Evolutionary conservation across 164 flowering plant species (phyloP).

Genomic region (Vitis rotundifolia): DNA sequence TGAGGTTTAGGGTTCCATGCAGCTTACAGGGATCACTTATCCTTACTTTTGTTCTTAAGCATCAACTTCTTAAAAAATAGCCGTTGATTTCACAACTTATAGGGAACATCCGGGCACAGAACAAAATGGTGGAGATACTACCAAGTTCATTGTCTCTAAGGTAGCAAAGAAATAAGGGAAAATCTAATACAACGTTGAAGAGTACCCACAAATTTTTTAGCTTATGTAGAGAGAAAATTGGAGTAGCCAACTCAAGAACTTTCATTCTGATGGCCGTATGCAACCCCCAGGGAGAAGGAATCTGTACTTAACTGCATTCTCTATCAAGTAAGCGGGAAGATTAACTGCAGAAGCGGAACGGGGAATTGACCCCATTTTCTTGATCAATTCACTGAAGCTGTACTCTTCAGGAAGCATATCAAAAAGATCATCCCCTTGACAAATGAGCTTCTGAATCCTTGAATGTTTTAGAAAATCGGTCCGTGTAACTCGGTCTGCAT

Average conservation of each 20-base stretch:
- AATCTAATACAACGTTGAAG: no score
- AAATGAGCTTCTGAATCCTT: constrained; percentile 48
- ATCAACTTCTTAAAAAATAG: no score
- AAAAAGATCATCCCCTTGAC: constrained; percentile 56
- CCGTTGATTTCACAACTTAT: no score
- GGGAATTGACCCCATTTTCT: constrained; percentile 60
- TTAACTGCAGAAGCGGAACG: constrained; percentile 59
- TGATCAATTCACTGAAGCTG: constrained; percentile 46
- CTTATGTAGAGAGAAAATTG: no score
- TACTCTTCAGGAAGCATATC: constrained; percentile 70
- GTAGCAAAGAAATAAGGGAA: no score
- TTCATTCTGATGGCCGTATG: constrained; percentile 17
- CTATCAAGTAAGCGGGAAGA: constrained; percentile 49
- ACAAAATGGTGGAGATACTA: no score
- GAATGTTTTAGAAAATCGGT: constrained; percentile 30
- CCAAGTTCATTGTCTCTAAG: no score
- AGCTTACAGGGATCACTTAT: no score
- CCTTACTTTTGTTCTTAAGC: no score
- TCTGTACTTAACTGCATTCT: constrained; percentile 46
- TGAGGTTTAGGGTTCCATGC: no score
- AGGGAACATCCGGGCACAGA: no score
- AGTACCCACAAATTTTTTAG: no score
- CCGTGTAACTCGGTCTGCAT: constrained; percentile 55
- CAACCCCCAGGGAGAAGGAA: constrained; percentile 68
- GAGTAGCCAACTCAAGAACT: background rate